Percentiles rank a stretch among this genome's conserved stretches.
These are phyloP conservation scores for Thymus quinquecostatus DNA, from an alignment of 257 asterid species.

Conservation along the genomic window DNA sequence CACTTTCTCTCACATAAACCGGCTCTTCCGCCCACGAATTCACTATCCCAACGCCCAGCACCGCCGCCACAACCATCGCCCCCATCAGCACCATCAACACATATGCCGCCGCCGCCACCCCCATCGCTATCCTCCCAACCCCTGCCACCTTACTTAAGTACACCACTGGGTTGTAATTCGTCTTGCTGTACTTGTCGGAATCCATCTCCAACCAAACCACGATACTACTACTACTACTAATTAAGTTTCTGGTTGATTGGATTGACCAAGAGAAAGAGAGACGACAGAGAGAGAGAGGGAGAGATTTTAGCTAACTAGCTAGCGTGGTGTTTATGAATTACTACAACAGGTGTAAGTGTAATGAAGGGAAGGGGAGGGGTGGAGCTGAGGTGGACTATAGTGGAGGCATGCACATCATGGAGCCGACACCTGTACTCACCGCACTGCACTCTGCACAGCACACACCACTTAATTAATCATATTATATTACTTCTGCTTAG, in stretches of 20 bases:
- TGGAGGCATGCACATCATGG: conserved; percentile 30
- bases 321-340: too few relatives aligned
- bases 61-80: conserved; percentile 48
- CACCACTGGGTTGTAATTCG: too few relatives aligned
- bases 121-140: conserved; percentile 55
- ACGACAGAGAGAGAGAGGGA: too few relatives aligned
- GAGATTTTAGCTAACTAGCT: too few relatives aligned
- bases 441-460: neutral
- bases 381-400: conserved; percentile 13
- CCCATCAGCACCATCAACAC: conserved; percentile 47
- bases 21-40: conserved; percentile 73
- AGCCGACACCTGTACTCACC: conserved; percentile 34
- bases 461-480: too few relatives aligned
- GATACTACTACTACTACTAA: too few relatives aligned
- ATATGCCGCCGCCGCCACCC: conserved; percentile 71
- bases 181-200: conserved; percentile 5
- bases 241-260: too few relatives aligned
- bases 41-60: conserved; percentile 66
- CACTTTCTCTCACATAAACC: conserved; percentile 43
- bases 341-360: conserved; percentile 23
- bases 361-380: neutral
- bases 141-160: too few relatives aligned
- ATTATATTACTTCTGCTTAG: too few relatives aligned
- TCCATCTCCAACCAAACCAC: conserved; percentile 23
- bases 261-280: too few relatives aligned